Base-by-base conservation (phyloP, 1,284 basidiomycete species). In the Uromyces viciae-fabae region DNA sequence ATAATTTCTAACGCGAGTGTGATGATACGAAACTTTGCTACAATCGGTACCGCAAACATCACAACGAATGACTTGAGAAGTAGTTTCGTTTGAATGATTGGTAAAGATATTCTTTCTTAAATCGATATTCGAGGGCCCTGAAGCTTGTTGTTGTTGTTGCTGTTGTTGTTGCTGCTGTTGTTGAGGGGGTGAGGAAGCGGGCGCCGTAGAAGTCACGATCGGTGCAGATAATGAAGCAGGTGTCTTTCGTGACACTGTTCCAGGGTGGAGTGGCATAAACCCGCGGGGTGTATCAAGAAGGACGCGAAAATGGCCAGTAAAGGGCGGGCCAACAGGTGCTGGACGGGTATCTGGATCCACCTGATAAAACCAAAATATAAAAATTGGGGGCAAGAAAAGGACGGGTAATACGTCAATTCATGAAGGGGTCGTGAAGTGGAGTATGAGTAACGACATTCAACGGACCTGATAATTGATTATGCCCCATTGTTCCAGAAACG, bases 401-500 rank as follows among this genome's bases (percentile, higher is more conserved):
- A 71, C 42, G 38, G 7, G 22, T 42, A 28, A 14, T 46, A 46
- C 68, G 68, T 71, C 22, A 71, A 71, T 42, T 52, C n/a, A 74
- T 25, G 28, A 22, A 54, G 22, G 11, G n/a, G 62, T 77, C 36
- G 38, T 33, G 8, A 49, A 77, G 22, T 22, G 36, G 60, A 38
- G 22, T 7, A 64, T 4, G 22, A 38, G 52, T 38, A 28, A n/a
- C 38, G 28, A 36, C 42, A 68, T 22, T 7, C 31, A 46, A 83
- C 90, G 79, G 83, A 94, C 94, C 89, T 97, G 96, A 86, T 99
- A 99, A 88, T 99, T 99, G 86, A 99, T 92, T 82, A 99, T 89
- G 0, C 97, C 96, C 96, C 96, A 99, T 85, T 98, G 96, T 86
- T 99, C 97, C 58, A 99, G 89, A 86, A 99, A 98, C 22, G 94